Percentiles rank a stretch among this genome's conserved stretches.
These are phyloP conservation scores for Phytopythium ostracodes DNA, from an alignment of 352 stramenopile genomes.

Conservation along the genomic window DNA sequence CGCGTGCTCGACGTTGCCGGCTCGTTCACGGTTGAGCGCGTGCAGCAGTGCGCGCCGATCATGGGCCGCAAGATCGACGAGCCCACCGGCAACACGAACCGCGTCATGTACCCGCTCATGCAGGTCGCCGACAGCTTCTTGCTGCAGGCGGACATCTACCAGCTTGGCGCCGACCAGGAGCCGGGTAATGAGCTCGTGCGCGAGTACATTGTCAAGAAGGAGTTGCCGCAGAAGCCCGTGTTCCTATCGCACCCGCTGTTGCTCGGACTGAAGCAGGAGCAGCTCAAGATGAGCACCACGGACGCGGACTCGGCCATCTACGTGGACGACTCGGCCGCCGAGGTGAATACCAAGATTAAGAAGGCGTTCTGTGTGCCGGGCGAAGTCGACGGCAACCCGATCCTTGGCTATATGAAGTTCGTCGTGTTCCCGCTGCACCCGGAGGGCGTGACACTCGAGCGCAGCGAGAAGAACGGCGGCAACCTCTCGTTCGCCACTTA, in stretches of 20 bases:
- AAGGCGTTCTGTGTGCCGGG: slow-evolving; percentile 96
- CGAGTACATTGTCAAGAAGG: slow-evolving; percentile 95
- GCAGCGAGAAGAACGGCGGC: slow-evolving; percentile 82
- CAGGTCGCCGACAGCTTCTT: slow-evolving; percentile 99
- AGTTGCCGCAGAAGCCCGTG: slow-evolving; percentile 66
- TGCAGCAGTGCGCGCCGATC: slow-evolving; percentile 98
- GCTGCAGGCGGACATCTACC: slow-evolving; percentile 98
- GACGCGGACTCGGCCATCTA: slow-evolving; percentile 98
- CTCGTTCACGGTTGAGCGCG: slow-evolving; percentile 87
- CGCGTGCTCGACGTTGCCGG: slow-evolving; percentile 91
- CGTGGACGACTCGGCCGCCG: slow-evolving; percentile 94
- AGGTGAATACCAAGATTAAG: slow-evolving; percentile 98
- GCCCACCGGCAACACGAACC: slow-evolving; percentile 88
- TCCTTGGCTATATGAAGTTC: slow-evolving; percentile 96
- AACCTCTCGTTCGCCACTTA: slow-evolving; percentile 89
- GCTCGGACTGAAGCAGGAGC: slow-evolving; percentile 96
- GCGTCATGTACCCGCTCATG: slow-evolving; percentile 96
- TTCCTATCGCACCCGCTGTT: slow-evolving; percentile 98
- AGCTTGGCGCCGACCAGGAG: slow-evolving; percentile 97
- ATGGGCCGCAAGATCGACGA: slow-evolving; percentile 93
- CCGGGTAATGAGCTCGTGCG: slow-evolving; percentile 94
- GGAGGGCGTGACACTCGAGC: slow-evolving; percentile 68
- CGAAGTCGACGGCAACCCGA: slow-evolving; percentile 90
- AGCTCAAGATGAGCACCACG: slow-evolving; percentile 99
- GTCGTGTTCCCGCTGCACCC: slow-evolving; percentile 90